These are phyloP conservation scores for Citeromyces nyonsensis DNA, from an alignment of 805 yeast genomes.

Conservation along the genomic window DNA sequence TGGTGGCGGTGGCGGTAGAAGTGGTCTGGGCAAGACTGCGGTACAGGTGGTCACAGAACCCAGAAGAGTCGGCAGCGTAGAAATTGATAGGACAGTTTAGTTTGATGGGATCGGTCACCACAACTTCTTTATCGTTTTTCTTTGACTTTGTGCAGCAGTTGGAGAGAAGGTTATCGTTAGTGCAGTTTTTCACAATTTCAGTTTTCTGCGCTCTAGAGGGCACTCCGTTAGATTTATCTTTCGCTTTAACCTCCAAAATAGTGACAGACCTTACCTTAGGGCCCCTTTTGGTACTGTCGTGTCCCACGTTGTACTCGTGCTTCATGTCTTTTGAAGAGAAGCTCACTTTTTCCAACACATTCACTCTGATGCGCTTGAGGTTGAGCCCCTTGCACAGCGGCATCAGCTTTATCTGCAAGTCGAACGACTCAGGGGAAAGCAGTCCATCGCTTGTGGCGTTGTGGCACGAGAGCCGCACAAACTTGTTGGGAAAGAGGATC, in stretches of 20 bases:
- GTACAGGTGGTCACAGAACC: conserved; percentile 11
- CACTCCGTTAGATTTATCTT: conserved; percentile 17
- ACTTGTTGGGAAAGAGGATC: conserved; percentile 56
- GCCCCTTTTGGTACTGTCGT: conserved; percentile 11
- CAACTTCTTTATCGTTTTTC: conserved; percentile 9
- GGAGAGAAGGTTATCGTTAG: conserved; percentile 45
- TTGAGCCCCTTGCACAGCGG: conserved; percentile 50
- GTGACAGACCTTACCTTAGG: conserved; percentile 35
- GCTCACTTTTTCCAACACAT: conserved; percentile 50
- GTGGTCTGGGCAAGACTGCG: conserved; percentile 6
- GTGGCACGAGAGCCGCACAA: conserved; percentile 45
- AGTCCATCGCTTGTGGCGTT: conserved; percentile 12
- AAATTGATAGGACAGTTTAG: conserved; percentile 18
- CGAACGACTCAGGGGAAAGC: conserved; percentile 14
- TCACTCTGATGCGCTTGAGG: conserved; percentile 48
- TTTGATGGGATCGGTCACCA: conserved; percentile 19
- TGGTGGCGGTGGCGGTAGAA: conserved; percentile 6
- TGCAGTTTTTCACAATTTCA: conserved; percentile 39
- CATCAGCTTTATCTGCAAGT: conserved; percentile 44
- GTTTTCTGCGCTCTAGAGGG: conserved; percentile 25
- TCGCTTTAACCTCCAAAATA: conserved; percentile 50
- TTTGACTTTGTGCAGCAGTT: conserved; percentile 25
- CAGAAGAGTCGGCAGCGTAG: conserved; percentile 14
- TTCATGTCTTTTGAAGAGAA: conserved; percentile 41
- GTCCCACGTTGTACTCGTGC: conserved; percentile 36